Base-by-base conservation (phyloP, 495 filamentous ascomycete species). In the Penicillium atrosanguineum region DNA sequence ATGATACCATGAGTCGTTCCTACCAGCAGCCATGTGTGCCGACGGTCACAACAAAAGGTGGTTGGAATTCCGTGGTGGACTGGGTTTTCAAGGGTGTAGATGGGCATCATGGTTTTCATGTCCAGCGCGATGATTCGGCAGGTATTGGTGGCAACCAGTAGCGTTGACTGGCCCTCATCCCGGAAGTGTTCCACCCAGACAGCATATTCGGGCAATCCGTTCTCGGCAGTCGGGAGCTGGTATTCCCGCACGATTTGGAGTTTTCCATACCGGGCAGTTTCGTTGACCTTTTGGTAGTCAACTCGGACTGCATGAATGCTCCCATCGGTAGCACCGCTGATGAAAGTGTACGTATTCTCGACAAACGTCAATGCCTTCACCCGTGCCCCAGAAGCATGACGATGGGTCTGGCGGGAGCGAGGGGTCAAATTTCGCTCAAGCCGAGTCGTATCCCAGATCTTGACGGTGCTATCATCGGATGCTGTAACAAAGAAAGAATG, bases 111-210 rank as follows among this genome's bases (percentile, higher is more conserved):
- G 40, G 84, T 89, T 28, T 93, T 83, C 49, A 99, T 81, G 64
- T 97, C 93, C 18, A 99, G 71, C 1, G 90, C 93, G 7, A 94
- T 56, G 36, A 99, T 74, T 48, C 85, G 85, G 47, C 87, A 92
- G 43, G 79, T 86, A 66, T 92, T 96, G 7, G 95, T 99, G 1
- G 88, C 90, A 16, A 99, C 69, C 1, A 97, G 63, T 16, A 99
- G 77, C 2, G 89, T 85, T 14, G 92, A 97, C 55, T 82, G 81
- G 1, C 79, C 77, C 46, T 97, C 92, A 8, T 84, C 79, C 48
- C 90, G 92, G 70, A 87, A 95, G 67, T 97, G 93, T 64, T 96
- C 91, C 50, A 89, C 80, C 91, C 93, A 97, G 4, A 96, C 80
- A 0, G 90, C 91, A 65, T 87, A 86, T 65, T 97, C 91, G 3